Evolutionary conservation across 371 early-diverging fungal genomes (phyloP), one percentile per base, ranked within the genome.

Genomic region (Mortierella sp.): DNA sequence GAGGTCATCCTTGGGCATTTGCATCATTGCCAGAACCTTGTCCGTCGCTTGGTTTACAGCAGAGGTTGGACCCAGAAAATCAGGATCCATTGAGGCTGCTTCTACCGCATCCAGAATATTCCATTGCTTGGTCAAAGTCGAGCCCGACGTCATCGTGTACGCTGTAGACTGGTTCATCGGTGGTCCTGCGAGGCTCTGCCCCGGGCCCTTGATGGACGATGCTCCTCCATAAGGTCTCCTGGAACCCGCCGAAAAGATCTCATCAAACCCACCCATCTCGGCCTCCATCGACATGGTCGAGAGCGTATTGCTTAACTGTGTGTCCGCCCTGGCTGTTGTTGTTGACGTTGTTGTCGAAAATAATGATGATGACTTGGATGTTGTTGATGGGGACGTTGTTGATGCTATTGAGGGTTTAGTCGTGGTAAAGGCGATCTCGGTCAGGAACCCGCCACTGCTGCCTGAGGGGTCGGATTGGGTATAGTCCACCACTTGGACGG

Each of bases 21-120:
- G 80, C 80, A 79, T 79, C 57, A 79, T 67, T 1, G 63, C 80
- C 53, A 79, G 23, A 3, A 79, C 74, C 19, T 79, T 79, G 30
- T 43, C 74, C 12, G 57, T 57, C 5, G 66, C 57, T 50, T 63
- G 69, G n/a, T 52, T 73, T 29, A 60, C 50, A 14, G 66, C 25
- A 14, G 73, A 29, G 5, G 47, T 43, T 0, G 74, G 48, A 11
- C 80, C 80, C 53, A 69, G 37, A 37, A 79, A 79, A 26, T 73
- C 80, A 0, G 80, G 80, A 30, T 79, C 80, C 60, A 55, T 30
- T 2, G 70, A 62, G 11, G 80, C 80, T 0, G 80, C 80, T 43
- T 73, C 80, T 7, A 58, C 80, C 1, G 80, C 80, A 37, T 72
- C 74, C 66, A 59, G 16, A 6, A 79, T 56, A 23, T 73, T 70